Evolutionary conservation across 768 basidiomycete species (phyloP).

Genomic region (Pulveroboletus sp.): DNA sequence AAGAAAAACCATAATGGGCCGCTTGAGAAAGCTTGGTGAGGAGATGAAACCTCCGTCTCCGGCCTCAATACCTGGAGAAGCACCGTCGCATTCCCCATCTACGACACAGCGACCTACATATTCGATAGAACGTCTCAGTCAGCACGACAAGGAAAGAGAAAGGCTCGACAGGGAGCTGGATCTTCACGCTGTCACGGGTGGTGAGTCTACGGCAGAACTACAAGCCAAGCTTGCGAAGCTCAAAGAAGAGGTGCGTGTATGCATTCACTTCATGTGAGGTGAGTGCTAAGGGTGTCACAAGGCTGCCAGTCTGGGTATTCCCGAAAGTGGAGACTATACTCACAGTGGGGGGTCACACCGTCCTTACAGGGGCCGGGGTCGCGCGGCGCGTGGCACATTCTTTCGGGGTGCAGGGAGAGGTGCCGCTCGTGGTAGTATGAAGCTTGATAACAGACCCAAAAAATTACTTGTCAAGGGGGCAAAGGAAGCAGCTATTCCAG

Average conservation of each 20-base stretch:
- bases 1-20: conserved; percentile 75
- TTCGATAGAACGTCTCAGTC: conserved; percentile 32
- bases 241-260: conserved; percentile 63
- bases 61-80: conserved; percentile 26
- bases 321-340: conserved; percentile 41
- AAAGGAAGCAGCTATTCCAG: conserved; percentile 47
- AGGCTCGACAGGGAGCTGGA: conserved; percentile 83
- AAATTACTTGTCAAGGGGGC: conserved; percentile 72
- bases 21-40: conserved; percentile 69
- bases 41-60: conserved; percentile 57
- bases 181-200: conserved; percentile 40
- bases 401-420: conserved; percentile 62
- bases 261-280: conserved; percentile 1
- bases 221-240: conserved; percentile 72
- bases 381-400: conserved; percentile 54
- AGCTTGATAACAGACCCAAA: conserved; percentile 85
- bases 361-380: conserved; percentile 63
- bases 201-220: conserved; percentile 60
- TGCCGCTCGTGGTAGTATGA: conserved; percentile 70
- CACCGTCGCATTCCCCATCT: conserved; percentile 24
- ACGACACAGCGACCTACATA: conserved; percentile 21
- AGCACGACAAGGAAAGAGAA: conserved; percentile 57
- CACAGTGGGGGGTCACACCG: conserved; percentile 43
- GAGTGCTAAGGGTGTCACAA: conserved; percentile 25
- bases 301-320: conserved; percentile 73